Base-by-base conservation (phyloP, 2,329 filamentous ascomycete genomes). In the Scedosporium boydii region DNA sequence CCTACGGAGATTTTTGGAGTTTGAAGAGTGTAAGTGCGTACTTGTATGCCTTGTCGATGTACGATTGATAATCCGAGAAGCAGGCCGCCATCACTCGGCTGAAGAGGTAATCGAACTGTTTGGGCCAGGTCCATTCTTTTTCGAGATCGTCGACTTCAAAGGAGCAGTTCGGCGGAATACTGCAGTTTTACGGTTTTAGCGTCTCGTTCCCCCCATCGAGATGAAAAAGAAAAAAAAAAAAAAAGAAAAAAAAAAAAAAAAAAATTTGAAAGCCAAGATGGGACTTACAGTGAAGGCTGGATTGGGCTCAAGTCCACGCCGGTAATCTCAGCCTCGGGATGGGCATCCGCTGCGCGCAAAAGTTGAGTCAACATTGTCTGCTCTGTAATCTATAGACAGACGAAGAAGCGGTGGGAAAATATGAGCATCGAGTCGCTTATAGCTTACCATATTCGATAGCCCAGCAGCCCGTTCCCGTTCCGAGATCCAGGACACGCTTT, bases 151-250 rank as follows among this genome's bases (percentile, higher is more conserved):
- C 77, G 48, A 80, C 69, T 41, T 78, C 75, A 65, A 83, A 83
- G 10, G 71, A 69, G 4, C 81, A 74, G 59, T 84, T 83, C 0
- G 77, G 73, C 2, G 80, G 79, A 3, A 80, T 76, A 67, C 75
- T 76, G 29, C 59, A 4, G 10, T 9, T 38, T 38, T 38, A 38
- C 34, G 10, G 34, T 38, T 9, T 38, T 38, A 38, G 10, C 10
- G 34, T 38, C 34, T 38, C 34, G 23, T 23, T 23, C 23, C 23
- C 23, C 23, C 23, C 23, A 23, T 23, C 23, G 23, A 23, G 23
- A 23, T 2, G 23, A 3, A 23, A 3, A 23, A 23, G 3, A 23
- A 23, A 23, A 23, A 23, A 23, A 23, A n/a, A n/a, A 3, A 23
- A 3, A 23, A 23, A 23, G 3, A 23, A 23, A 23, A 23, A 23